Conservation (phyloP, 2,329 filamentous ascomycete genomes). For the Metarhizium album region DNA sequence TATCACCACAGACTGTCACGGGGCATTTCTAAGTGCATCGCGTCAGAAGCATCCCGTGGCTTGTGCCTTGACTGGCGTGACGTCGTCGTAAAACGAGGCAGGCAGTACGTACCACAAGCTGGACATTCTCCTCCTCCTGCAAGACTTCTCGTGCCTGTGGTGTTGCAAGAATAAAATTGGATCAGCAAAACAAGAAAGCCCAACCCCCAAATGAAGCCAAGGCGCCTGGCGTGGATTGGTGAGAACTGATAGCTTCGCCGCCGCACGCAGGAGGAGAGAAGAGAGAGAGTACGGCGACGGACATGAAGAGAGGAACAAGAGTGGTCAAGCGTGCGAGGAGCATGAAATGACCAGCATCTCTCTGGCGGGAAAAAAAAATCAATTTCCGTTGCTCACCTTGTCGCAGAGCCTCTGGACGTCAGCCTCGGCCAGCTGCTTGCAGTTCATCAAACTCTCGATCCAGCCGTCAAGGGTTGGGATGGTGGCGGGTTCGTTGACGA, state of each 20-base stretch:
- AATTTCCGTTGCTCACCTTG: slow-evolving; percentile 52
- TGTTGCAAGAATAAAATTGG: slow-evolving; percentile 1
- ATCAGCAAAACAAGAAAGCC: slow-evolving; percentile 12
- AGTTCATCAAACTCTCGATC: slow-evolving; percentile 97
- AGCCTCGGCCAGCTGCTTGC: slow-evolving; percentile 92
- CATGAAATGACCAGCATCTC: slow-evolving; percentile 7
- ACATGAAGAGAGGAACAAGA: neutral
- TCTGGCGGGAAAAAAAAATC: no score
- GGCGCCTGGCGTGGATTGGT: neutral
- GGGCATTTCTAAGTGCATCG: slow-evolving; percentile 68
- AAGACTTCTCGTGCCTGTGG: slow-evolving; percentile 83
- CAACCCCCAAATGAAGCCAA: neutral
- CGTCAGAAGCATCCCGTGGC: slow-evolving; percentile 3
- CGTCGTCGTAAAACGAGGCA: neutral
- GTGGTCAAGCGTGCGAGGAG: no score
- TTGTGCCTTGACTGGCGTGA: neutral
- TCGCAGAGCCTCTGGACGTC: slow-evolving; percentile 97
- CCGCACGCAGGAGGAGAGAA: no score
- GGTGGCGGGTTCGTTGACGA: slow-evolving; percentile 68
- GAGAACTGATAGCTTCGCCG: neutral
- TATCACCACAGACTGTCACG: slow-evolving; percentile 96
- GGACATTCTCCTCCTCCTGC: slow-evolving; percentile 96
- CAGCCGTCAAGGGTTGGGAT: slow-evolving; percentile 92
- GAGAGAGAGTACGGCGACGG: neutral
- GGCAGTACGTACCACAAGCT: slow-evolving; percentile 70